These are phyloP conservation scores for Arachnomyces sp. DNA, from an alignment of 2,329 filamentous ascomycete genomes.

Conservation along the genomic window DNA sequence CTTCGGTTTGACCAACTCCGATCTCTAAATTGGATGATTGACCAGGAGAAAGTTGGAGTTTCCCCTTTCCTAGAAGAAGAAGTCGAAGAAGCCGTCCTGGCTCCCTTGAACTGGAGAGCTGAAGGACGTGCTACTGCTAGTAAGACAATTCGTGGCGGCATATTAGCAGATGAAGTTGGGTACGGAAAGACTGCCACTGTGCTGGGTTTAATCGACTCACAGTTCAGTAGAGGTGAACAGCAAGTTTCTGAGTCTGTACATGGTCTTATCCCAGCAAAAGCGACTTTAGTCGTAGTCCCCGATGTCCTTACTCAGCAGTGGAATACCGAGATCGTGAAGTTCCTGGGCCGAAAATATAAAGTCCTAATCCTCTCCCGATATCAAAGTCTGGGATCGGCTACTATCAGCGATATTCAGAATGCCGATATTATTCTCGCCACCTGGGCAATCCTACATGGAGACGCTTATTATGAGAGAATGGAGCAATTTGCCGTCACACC, in stretches of 20 bases:
- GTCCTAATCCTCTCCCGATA: conserved; percentile 39
- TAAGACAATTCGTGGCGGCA: conserved; percentile 45
- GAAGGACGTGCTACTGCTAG: conserved; percentile 40
- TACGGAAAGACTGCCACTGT: conserved; percentile 59
- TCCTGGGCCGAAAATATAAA: conserved; percentile 35
- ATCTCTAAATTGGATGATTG: conserved; percentile 52
- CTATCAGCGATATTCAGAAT: conserved; percentile 37
- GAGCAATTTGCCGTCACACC: conserved; percentile 44
- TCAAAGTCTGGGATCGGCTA: conserved; percentile 32
- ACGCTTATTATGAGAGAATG: conserved; percentile 42
- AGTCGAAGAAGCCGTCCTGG: conserved; percentile 47
- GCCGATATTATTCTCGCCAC: conserved; percentile 50
- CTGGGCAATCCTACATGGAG: conserved; percentile 41
- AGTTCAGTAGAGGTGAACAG: conserved; percentile 24
- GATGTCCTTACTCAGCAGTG: conserved; percentile 50
- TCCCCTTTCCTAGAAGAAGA: conserved; percentile 45
- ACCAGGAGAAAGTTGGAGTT: conserved; percentile 40
- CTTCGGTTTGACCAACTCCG: conserved; percentile 47
- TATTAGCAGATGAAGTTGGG: conserved; percentile 56
- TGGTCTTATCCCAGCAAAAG: conserved; percentile 39
- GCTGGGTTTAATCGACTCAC: conserved; percentile 47
- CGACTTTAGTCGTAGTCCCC: conserved; percentile 54
- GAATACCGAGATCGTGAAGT: conserved; percentile 46
- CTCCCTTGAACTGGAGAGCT: conserved; percentile 47
- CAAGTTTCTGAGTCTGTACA: conserved; percentile 5